phyloP scores from a whole-genome alignment of 225 moss, liverwort and hornwort species.

The Neckera pumila region DNA sequence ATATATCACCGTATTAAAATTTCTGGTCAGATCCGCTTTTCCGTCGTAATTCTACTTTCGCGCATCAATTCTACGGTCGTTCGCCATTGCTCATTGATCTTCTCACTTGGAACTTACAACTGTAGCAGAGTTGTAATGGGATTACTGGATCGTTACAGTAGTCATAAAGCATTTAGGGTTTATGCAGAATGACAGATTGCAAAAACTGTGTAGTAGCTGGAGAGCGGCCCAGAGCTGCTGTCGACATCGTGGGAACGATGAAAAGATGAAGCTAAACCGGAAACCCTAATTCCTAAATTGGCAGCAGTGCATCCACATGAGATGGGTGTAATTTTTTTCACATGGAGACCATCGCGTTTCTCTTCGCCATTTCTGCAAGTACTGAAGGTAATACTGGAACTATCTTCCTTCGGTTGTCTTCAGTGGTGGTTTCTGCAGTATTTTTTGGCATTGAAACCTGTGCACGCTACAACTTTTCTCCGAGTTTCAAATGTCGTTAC shows the following conservation, averaged over 20 bases:
- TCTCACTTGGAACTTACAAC: not conserved
- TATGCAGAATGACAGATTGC: not conserved
- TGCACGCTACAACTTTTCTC: not conserved
- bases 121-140: not conserved
- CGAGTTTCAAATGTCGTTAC: not conserved
- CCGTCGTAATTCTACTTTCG: not conserved
- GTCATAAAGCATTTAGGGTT: not conserved
- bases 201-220: not conserved
- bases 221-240: not conserved
- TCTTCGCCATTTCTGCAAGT: not conserved
- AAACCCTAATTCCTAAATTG: not conserved
- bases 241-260: not conserved
- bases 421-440: not conserved
- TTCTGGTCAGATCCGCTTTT: not conserved
- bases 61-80: not conserved
- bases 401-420: not conserved
- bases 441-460: not conserved
- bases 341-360: not conserved
- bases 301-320: not conserved
- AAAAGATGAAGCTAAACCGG: not conserved
- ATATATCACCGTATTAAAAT: not conserved
- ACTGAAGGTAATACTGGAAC: not conserved
- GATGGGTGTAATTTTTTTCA: not conserved
- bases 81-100: not conserved
- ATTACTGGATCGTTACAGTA: not conserved